phyloP scores from a whole-genome alignment of 1,284 basidiomycete genomes.

The Prillingera fragicola region DNA sequence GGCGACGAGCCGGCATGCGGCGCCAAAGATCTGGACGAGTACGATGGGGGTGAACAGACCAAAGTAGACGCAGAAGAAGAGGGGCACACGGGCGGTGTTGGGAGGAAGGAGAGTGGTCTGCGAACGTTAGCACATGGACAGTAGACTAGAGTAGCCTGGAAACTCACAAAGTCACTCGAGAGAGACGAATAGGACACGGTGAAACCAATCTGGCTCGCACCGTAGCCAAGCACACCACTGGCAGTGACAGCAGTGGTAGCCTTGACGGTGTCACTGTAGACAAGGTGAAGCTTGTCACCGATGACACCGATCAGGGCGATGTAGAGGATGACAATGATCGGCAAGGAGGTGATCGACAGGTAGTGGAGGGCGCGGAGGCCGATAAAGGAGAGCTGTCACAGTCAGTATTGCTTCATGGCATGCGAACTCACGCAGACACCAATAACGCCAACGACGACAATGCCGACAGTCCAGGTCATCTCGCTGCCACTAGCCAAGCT shows the following conservation, averaged over 20 bases:
- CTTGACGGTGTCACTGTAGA: slow-evolving; percentile 26
- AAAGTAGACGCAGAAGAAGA: slow-evolving; percentile 68
- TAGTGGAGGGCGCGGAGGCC: slow-evolving; percentile 50
- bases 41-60: slow-evolving; percentile 68
- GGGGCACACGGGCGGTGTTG: slow-evolving; percentile 30
- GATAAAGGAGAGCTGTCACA: slow-evolving; percentile 49
- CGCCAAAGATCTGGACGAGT: slow-evolving; percentile 67
- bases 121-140: slow-evolving; percentile 46
- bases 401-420: not conserved
- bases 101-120: slow-evolving; percentile 47
- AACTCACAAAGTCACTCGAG: slow-evolving; percentile 42
- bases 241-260: slow-evolving; percentile 31
- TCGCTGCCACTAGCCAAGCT: slow-evolving; percentile 60
- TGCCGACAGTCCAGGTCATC: slow-evolving; percentile 62
- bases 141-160: not conserved
- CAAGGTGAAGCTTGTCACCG: slow-evolving; percentile 55
- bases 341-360: slow-evolving; percentile 43
- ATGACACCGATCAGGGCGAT: slow-evolving; percentile 64
- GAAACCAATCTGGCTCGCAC: slow-evolving; percentile 42
- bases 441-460: slow-evolving; percentile 73
- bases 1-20: slow-evolving; percentile 52
- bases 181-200: slow-evolving; percentile 40
- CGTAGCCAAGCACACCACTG: slow-evolving; percentile 38
- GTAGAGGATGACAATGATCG: slow-evolving; percentile 61
- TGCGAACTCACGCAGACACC: slow-evolving; percentile 60